Percentiles rank a stretch among this genome's conserved stretches.
Evolutionary conservation across 495 filamentous ascomycete genomes (phyloP).

Genomic region (Paragyromitra xinjiangensis): DNA sequence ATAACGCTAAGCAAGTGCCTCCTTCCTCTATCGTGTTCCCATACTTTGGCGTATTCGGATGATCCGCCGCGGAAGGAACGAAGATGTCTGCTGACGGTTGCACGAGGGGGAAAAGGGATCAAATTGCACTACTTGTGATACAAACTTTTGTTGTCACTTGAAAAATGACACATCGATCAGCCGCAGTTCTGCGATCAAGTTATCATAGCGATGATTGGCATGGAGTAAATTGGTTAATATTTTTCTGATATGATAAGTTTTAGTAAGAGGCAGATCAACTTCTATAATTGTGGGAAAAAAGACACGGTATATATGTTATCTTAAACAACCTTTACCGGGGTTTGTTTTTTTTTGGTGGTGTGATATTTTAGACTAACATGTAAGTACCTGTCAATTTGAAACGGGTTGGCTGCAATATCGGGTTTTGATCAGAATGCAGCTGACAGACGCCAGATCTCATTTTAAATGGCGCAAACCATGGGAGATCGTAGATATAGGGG

Average conservation of each 20-base stretch:
- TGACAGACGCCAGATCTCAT: background rate
- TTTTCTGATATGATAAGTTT: too few relatives aligned
- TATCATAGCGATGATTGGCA: background rate
- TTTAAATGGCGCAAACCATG: background rate
- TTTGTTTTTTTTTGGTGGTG: background rate
- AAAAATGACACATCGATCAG: background rate
- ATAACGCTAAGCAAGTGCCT: background rate
- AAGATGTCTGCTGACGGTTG: background rate
- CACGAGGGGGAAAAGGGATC: background rate
- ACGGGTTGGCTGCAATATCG: background rate
- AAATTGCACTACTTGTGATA: constrained; percentile 1
- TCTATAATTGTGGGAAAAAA: too few relatives aligned
- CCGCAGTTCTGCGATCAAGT: background rate
- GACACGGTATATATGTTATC: too few relatives aligned
- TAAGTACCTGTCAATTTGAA: background rate
- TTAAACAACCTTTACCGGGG: background rate
- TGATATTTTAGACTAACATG: background rate
- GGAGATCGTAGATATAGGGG: background rate
- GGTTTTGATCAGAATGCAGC: background rate
- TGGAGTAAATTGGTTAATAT: background rate
- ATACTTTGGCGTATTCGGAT: background rate
- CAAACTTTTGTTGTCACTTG: background rate
- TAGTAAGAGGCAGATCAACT: too few relatives aligned
- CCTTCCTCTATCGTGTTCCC: background rate
- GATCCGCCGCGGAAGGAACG: background rate